These are phyloP conservation scores for Nicotiana otophora DNA, from an alignment of 257 asterid species.

Conservation along the genomic window DNA sequence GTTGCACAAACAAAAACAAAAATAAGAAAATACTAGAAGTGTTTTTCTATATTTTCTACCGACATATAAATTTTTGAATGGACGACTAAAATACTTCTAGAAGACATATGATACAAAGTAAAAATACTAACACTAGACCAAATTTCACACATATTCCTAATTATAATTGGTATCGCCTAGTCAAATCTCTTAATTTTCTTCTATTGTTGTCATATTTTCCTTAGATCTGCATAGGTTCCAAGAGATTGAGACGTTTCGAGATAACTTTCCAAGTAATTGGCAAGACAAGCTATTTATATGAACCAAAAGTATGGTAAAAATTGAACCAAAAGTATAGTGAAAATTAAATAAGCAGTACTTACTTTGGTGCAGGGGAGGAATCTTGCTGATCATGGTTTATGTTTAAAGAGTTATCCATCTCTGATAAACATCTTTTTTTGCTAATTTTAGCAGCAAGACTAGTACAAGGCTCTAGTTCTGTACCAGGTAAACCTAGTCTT, in stretches of 20 bases:
- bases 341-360: background rate
- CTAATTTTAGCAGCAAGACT: too few relatives aligned
- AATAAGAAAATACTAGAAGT: background rate
- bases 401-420: background rate
- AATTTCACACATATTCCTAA: background rate
- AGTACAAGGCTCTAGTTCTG: background rate
- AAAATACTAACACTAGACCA: background rate
- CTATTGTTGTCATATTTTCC: too few relatives aligned
- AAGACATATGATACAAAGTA: background rate
- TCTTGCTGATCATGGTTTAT: background rate
- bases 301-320: background rate
- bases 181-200: background rate
- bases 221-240: background rate
- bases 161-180: background rate
- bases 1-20: too few relatives aligned
- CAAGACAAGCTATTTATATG: too few relatives aligned
- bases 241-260: background rate
- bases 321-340: background rate
- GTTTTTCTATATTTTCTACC: background rate
- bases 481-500: background rate
- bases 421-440: background rate
- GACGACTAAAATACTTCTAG: background rate
- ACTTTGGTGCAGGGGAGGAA: constrained; percentile 1
- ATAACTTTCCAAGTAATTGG: background rate
- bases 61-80: background rate